These are phyloP conservation scores for Amanita rubescens DNA, from an alignment of 768 basidiomycete species.

Conservation along the genomic window DNA sequence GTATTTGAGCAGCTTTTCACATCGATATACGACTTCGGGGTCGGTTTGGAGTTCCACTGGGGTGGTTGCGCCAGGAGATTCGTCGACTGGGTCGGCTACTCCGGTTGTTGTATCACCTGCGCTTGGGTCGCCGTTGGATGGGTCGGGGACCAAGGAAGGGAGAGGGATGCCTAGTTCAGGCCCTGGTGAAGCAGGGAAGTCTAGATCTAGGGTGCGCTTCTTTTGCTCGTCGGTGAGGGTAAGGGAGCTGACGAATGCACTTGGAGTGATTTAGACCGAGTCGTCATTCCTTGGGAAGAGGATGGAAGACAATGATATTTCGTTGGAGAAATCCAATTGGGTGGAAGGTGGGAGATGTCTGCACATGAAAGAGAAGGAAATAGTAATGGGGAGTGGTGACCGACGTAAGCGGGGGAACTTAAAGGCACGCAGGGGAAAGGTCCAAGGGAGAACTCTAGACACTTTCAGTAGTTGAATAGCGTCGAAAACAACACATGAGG, in stretches of 20 bases:
- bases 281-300: conserved; percentile 36
- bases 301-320: conserved; percentile 72
- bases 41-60: conserved; percentile 25
- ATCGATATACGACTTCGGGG: conserved; percentile 44
- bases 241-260: too few relatives aligned
- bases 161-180: neutral
- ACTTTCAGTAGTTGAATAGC: too few relatives aligned
- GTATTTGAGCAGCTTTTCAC: conserved; percentile 75
- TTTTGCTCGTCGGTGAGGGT: too few relatives aligned
- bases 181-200: neutral
- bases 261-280: conserved; percentile 11
- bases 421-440: too few relatives aligned
- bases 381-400: conserved; percentile 2
- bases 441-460: too few relatives aligned
- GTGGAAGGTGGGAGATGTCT: conserved; percentile 28
- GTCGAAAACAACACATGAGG: too few relatives aligned
- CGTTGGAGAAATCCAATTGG: conserved; percentile 56
- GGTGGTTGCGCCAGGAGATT: conserved; percentile 16
- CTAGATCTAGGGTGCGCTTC: conserved; percentile 3
- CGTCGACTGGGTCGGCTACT: neutral
- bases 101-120: conserved; percentile 10
- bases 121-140: neutral
- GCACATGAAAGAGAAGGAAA: conserved; percentile 10
- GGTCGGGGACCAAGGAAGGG: neutral
- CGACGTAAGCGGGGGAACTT: too few relatives aligned